Conservation (phyloP, 306 rosid genomes). For the Amphicarpaea edgeworthii region DNA sequence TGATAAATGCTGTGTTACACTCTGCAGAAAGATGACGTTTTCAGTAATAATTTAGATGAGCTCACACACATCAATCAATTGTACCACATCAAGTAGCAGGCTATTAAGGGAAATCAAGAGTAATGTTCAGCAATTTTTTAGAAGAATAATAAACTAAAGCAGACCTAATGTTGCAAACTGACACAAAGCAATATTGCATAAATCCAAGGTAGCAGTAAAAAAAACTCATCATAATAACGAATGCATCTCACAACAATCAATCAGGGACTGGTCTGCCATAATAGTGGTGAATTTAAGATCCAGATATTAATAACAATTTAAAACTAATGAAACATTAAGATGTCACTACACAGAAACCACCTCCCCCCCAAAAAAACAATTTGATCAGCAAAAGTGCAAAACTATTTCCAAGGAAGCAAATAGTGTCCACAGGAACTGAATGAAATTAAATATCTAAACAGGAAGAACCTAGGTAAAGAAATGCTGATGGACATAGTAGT, state of each 20-base stretch:
- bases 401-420: background rate
- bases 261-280: too few relatives aligned
- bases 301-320: too few relatives aligned
- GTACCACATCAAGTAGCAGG: background rate
- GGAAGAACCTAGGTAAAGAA: too few relatives aligned
- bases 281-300: too few relatives aligned
- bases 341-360: background rate
- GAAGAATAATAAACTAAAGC: conserved; percentile 7
- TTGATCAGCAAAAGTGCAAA: background rate
- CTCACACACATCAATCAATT: conserved; percentile 14
- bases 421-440: too few relatives aligned
- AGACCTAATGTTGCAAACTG: background rate
- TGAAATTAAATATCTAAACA: too few relatives aligned
- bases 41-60: conserved; percentile 31
- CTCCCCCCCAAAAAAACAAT: background rate
- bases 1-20: conserved; percentile 79
- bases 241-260: background rate
- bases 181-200: background rate
- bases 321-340: too few relatives aligned
- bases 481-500: background rate
- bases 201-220: background rate
- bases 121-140: background rate
- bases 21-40: conserved; percentile 54
- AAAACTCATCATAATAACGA: conserved; percentile 3
- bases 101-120: conserved; percentile 20